A percentile compares a stretch with the other conserved stretches of the same genome.
These are phyloP conservation scores for Trypanosoma lewisi DNA, from an alignment of 208 protist genomes.

Conservation along the genomic window DNA sequence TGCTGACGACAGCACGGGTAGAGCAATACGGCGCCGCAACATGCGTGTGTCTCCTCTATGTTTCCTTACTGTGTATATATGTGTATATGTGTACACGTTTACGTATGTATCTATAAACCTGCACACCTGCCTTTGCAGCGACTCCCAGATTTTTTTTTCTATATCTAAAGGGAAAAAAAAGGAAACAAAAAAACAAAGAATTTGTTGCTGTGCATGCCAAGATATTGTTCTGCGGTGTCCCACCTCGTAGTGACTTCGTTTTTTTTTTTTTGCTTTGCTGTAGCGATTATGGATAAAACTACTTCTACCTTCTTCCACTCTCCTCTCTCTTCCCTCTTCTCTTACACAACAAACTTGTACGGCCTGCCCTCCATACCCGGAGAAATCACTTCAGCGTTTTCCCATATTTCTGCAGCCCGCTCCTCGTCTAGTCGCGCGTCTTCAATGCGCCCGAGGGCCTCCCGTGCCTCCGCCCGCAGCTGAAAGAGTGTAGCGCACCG, in stretches of 20 bases:
- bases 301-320: background rate
- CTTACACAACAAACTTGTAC: conserved; percentile 82
- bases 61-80: too few relatives aligned
- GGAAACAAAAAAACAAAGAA: conserved; percentile 7
- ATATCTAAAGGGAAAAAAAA: conserved; percentile 1
- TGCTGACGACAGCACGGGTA: background rate
- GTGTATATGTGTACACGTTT: conserved; percentile 4
- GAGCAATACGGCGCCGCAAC: conserved; percentile 24
- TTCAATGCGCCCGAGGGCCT: conserved; percentile 77
- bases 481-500: conserved; percentile 80
- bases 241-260: too few relatives aligned
- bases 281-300: too few relatives aligned
- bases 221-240: too few relatives aligned
- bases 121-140: background rate
- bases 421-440: conserved; percentile 83
- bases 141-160: conserved; percentile 1
- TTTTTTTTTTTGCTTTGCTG: too few relatives aligned
- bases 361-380: conserved; percentile 69
- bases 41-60: conserved; percentile 15
- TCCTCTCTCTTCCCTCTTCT: background rate
- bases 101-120: conserved; percentile 18
- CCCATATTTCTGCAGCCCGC: conserved; percentile 84
- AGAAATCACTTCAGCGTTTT: conserved; percentile 80
- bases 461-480: conserved; percentile 81
- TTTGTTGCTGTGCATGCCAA: background rate